Evolutionary conservation across 192 early-diverging fungal genomes (phyloP).

Genomic region (Phlyctochytrium planicorne): DNA sequence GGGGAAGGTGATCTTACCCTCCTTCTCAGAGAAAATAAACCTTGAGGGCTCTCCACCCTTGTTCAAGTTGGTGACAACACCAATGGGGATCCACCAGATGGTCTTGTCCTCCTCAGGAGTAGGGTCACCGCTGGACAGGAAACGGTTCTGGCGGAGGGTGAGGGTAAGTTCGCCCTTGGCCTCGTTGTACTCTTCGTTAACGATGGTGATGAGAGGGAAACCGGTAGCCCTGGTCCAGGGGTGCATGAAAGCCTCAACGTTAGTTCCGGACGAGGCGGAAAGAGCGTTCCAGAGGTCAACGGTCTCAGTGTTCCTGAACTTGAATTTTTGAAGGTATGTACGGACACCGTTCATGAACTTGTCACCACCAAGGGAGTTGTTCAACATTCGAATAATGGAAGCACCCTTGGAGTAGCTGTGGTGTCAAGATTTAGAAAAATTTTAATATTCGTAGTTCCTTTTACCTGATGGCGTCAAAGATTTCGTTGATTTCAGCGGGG

Average conservation of each 20-base stretch:
- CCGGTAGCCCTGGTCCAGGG: constrained; percentile 86
- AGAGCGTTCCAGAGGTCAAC: constrained; percentile 86
- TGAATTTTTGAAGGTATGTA: constrained; percentile 75
- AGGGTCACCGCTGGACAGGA: constrained; percentile 76
- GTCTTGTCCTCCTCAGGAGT: constrained; percentile 73
- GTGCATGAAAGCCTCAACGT: constrained; percentile 83
- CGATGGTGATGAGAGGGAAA: constrained; percentile 79
- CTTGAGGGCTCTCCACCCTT: constrained; percentile 43
- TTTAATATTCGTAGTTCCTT: not conserved
- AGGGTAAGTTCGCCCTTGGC: constrained; percentile 47
- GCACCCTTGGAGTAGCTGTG: constrained; percentile 81
- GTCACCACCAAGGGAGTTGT: constrained; percentile 47
- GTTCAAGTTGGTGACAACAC: constrained; percentile 48
- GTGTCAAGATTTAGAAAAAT: no score
- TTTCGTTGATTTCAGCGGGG: constrained; percentile 86
- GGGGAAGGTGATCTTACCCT: constrained; percentile 47
- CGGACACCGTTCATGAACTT: constrained; percentile 42
- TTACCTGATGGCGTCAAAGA: constrained; percentile 87
- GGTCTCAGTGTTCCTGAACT: constrained; percentile 83
- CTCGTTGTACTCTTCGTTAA: constrained; percentile 49
- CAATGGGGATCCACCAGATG: constrained; percentile 84
- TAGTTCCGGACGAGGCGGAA: constrained; percentile 71
- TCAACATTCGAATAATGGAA: constrained; percentile 91
- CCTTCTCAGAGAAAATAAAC: constrained; percentile 51
- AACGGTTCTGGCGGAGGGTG: constrained; percentile 77